Percentiles rank a stretch among this genome's conserved stretches.
phyloP scores from a whole-genome alignment of 352 stramenopile species.

The Phytophthora meadii region DNA sequence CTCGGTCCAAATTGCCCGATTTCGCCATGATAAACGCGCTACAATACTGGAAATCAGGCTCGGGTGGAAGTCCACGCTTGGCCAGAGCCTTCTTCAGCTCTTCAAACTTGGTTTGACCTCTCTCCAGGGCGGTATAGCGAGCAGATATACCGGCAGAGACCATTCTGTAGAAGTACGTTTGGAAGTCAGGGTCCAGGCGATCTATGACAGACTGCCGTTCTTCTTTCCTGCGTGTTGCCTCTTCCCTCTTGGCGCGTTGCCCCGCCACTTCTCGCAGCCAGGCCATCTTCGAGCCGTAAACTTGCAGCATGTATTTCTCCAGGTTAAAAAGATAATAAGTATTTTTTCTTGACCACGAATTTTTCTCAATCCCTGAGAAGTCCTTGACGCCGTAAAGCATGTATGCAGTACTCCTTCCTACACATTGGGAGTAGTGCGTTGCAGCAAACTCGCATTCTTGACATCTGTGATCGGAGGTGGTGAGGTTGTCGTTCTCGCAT shows the following conservation, averaged over 20 bases:
- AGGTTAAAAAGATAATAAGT: background rate
- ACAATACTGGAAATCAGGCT: background rate
- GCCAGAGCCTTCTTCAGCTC: background rate
- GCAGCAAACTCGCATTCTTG: background rate
- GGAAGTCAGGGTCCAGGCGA: no score
- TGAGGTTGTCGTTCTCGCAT: constrained; percentile 21
- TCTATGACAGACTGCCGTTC: no score
- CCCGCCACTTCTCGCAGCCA: background rate
- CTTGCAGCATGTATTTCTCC: background rate
- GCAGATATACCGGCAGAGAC: no score
- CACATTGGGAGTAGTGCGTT: background rate
- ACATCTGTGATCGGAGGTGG: background rate
- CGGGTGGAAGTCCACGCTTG: background rate
- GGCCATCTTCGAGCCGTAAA: background rate
- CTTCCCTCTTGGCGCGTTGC: no score
- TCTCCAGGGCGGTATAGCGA: background rate
- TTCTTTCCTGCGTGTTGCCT: no score
- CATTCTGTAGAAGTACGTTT: no score
- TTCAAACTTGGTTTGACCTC: background rate
- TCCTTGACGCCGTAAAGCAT: background rate
- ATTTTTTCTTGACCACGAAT: background rate
- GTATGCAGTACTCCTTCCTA: background rate
- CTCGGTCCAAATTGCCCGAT: background rate
- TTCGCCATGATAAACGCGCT: background rate
- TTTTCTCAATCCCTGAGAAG: background rate